A percentile compares a stretch with the other conserved stretches of the same genome.
Evolutionary conservation across 495 filamentous ascomycete genomes (phyloP).

Genomic region (Penicillium riverlandense): DNA sequence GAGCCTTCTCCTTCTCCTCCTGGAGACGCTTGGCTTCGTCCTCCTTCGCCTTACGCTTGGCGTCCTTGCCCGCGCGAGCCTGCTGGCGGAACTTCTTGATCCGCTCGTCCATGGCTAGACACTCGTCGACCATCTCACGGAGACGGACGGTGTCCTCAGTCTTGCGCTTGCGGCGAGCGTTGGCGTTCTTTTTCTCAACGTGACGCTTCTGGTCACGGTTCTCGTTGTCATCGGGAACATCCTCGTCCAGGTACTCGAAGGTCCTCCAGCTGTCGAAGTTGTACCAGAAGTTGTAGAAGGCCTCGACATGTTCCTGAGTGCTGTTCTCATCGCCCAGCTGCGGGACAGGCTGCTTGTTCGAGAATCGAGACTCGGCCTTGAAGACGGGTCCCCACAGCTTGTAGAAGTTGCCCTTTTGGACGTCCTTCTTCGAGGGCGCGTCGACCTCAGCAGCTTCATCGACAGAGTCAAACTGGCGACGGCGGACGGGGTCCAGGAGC

Average conservation of each 20-base stretch:
- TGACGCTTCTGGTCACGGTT: constrained; percentile 98
- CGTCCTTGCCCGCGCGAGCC: constrained; percentile 87
- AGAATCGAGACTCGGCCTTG: constrained; percentile 86
- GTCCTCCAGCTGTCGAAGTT: constrained; percentile 96
- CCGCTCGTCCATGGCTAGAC: constrained; percentile 74
- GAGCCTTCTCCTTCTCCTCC: constrained; percentile 71
- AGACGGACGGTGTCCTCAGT: constrained; percentile 89
- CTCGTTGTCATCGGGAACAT: constrained; percentile 97
- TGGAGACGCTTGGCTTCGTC: constrained; percentile 77
- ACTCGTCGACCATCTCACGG: constrained; percentile 81
- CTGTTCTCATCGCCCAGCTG: constrained; percentile 75
- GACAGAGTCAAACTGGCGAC: constrained; percentile 93
- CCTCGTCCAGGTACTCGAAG: constrained; percentile 98
- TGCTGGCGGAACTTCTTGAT: constrained; percentile 95
- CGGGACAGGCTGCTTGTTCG: constrained; percentile 80
- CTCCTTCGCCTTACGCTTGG: constrained; percentile 84
- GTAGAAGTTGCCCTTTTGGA: constrained; percentile 81
- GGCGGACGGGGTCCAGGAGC: constrained; percentile 83
- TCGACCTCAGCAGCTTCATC: constrained; percentile 90
- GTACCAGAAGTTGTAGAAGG: constrained; percentile 99
- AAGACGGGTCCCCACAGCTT: constrained; percentile 87
- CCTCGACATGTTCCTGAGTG: constrained; percentile 79
- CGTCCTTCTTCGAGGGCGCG: constrained; percentile 83
- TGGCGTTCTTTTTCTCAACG: constrained; percentile 95
- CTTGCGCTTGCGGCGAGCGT: constrained; percentile 98